These are phyloP conservation scores for Blastocystis sp. DNA, from an alignment of 352 stramenopile species.

Conservation along the genomic window DNA sequence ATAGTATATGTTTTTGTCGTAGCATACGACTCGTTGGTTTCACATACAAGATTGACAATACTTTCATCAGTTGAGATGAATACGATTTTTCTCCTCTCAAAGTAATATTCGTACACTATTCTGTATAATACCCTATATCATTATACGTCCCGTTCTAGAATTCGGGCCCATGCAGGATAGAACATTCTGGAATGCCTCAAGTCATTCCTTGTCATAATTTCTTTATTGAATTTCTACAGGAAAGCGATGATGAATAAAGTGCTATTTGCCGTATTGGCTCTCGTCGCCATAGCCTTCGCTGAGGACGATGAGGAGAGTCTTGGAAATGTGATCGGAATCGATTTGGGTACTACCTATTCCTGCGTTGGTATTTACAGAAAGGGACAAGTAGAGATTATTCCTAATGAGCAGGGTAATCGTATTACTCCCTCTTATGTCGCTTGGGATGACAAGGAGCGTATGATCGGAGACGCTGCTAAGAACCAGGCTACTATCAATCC, in stretches of 20 bases:
- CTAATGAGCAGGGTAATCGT: constrained; percentile 93
- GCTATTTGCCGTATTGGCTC: constrained; percentile 36
- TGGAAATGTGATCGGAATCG: constrained; percentile 85
- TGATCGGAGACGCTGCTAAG: constrained; percentile 97
- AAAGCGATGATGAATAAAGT: constrained; percentile 48
- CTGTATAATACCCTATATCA: background rate
- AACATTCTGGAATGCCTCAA: background rate
- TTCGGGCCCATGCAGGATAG: background rate
- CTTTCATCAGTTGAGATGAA: too few relatives aligned
- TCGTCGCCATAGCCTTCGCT: background rate
- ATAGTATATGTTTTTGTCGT: too few relatives aligned
- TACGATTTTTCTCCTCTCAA: too few relatives aligned
- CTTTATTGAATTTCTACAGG: constrained; percentile 4
- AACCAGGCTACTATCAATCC: constrained; percentile 98
- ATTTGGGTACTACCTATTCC: constrained; percentile 91
- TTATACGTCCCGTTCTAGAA: background rate
- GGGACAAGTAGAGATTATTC: constrained; percentile 89
- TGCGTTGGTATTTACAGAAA: constrained; percentile 89
- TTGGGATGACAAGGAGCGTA: constrained; percentile 87
- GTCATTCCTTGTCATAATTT: constrained; percentile 44
- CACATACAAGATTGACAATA: too few relatives aligned
- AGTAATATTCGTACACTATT: too few relatives aligned
- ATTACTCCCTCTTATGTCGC: constrained; percentile 98
- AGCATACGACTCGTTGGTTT: too few relatives aligned
- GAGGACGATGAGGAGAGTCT: constrained; percentile 45